phyloP scores from a whole-genome alignment of 2,329 filamentous ascomycete species.

The Ascochyta viciae-villosae region DNA sequence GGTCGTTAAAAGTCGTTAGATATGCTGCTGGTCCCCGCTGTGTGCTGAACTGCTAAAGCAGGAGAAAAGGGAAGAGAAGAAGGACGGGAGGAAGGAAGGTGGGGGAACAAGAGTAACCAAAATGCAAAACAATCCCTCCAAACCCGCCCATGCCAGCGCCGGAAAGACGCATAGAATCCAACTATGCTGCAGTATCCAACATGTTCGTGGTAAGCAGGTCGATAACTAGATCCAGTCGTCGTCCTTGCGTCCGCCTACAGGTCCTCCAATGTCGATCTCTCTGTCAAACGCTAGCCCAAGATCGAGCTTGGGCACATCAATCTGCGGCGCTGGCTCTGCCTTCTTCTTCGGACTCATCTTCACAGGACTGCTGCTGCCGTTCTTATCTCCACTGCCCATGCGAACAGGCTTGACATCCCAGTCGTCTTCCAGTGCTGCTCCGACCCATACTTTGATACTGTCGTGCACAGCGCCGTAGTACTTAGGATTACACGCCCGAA shows the following conservation, averaged over 20 bases:
- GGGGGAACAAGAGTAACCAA: too few species aligned
- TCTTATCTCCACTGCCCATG: conserved; percentile 64
- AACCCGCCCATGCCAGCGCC: too few species aligned
- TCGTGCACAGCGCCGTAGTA: conserved; percentile 94
- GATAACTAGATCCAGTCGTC: conserved; percentile 45
- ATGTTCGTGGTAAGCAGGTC: neutral
- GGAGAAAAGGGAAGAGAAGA: too few species aligned
- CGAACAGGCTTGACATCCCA: conserved; percentile 86
- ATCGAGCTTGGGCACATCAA: conserved; percentile 50
- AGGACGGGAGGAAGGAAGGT: too few species aligned
- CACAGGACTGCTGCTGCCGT: conserved; percentile 39
- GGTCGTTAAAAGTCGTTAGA: too few species aligned
- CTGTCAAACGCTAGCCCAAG: conserved; percentile 43
- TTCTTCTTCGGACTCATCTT: conserved; percentile 54
- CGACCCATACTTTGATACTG: conserved; percentile 86
- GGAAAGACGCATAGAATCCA: too few species aligned
- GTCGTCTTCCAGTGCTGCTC: conserved; percentile 82
- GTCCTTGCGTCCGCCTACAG: conserved; percentile 27
- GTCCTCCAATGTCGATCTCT: conserved; percentile 29
- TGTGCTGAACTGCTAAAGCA: too few species aligned
- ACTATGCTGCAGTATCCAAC: neutral
- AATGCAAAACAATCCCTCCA: too few species aligned
- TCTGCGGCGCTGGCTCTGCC: conserved; percentile 44
- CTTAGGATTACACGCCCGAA: conserved; percentile 95
- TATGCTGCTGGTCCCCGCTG: too few species aligned